Evolutionary conservation across 1,139 yeast genomes (phyloP).

Genomic region (Yamadazyma friedrichii): DNA sequence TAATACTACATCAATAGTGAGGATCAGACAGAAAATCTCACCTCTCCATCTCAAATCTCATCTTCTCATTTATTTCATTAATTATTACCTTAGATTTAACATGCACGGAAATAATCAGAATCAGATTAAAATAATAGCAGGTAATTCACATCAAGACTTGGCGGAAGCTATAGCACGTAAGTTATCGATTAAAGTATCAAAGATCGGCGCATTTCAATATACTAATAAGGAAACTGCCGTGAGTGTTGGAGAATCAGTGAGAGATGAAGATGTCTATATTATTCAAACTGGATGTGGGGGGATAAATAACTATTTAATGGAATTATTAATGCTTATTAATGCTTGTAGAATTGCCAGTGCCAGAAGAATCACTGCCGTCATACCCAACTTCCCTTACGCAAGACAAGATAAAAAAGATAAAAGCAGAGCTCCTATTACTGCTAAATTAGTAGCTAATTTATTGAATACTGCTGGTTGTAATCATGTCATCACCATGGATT

Average conservation of each 20-base stretch:
- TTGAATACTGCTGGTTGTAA: constrained; percentile 94
- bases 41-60: neutral
- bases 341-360: constrained; percentile 97
- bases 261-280: constrained; percentile 94
- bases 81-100: neutral
- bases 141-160: constrained; percentile 84
- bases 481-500: constrained; percentile 96
- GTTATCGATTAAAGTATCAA: constrained; percentile 57
- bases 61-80: neutral
- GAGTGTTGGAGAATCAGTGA: constrained; percentile 89
- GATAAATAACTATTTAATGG: constrained; percentile 87
- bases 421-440: constrained; percentile 95
- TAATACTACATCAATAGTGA: neutral
- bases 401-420: constrained; percentile 97
- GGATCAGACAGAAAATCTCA: too few species aligned
- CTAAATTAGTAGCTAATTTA: constrained; percentile 94
- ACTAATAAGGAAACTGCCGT: constrained; percentile 88
- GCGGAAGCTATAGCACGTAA: constrained; percentile 67
- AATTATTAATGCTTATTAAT: constrained; percentile 84
- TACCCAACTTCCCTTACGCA: constrained; percentile 96
- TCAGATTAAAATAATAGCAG: constrained; percentile 73
- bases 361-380: constrained; percentile 88
- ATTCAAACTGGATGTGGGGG: constrained; percentile 92
- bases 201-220: constrained; percentile 66
- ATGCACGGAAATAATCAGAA: constrained; percentile 18